Evolutionary conservation across 2,329 filamentous ascomycete genomes (phyloP), one percentile per base, ranked within the genome.

Genomic region (Botrytis tulipae): DNA sequence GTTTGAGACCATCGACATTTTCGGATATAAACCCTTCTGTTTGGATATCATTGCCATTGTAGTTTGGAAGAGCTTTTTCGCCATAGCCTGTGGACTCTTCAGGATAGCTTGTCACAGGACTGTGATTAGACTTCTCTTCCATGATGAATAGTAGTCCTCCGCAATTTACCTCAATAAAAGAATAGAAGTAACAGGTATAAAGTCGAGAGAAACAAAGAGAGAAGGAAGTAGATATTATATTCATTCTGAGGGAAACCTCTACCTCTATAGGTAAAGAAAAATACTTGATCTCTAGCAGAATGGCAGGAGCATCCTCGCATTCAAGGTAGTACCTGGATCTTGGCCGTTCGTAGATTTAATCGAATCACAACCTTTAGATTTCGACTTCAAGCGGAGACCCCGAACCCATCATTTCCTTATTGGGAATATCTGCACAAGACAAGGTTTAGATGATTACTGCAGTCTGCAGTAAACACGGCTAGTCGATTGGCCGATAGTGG

Each of bases 1-100:
- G 73, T 70, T 81, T 75, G 63, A 82, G 75, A 70, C 72, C 77
- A 32, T 76, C 76, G n/a, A 74, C 65, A 73, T 78, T 77, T 61
- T 76, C 76, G 25, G 73, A 67, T 46, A 75, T 25, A 12, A 76
- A 6, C 1, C 57, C 74, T 22, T 62, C 74, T 29, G 70, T 69
- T 22, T 63, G 71, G 10, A 63, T 29, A 12, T 54, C 40, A 48
- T 46, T 32, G 42, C 16, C n/a, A 42, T 35, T 10, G 44, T 70
- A 70, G n/a, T 20, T 10, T 62, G 65, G 66, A 48, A 46, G 66
- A 3, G 42, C 44, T 62, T 70, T 42, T 25, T 70, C 71, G 61
- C 72, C 74, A 66, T 78, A 77, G 6, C 18, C 54, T 18, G 74
- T 65, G 3, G 54, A 72, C 9, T 63, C 68, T 35, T 44, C 60